phyloP scores from a whole-genome alignment of 495 filamentous ascomycete genomes.

The Chaetomium tenue region DNA sequence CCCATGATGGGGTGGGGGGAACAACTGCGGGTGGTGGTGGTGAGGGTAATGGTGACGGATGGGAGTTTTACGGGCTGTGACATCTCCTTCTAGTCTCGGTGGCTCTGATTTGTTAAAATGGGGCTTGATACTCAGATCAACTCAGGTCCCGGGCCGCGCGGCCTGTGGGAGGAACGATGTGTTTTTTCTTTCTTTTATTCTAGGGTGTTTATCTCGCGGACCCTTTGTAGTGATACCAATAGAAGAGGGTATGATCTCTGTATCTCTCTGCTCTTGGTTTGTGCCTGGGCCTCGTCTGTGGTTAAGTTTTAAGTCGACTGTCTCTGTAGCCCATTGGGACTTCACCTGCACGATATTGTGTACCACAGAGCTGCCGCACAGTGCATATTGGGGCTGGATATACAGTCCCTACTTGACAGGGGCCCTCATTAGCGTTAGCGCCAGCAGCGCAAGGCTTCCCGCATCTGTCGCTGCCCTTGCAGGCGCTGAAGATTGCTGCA shows the following conservation, averaged over 20 bases:
- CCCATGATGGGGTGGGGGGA: conserved; percentile 20
- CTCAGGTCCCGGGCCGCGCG: neutral
- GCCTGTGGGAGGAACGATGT: conserved; percentile 4
- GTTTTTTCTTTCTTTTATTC: neutral
- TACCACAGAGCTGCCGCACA: too few species aligned
- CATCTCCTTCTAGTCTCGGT: neutral
- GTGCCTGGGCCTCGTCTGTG: neutral
- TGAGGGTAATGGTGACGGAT: conserved; percentile 44
- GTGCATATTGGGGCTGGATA: neutral
- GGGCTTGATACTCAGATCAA: neutral
- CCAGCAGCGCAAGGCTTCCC: conserved; percentile 1
- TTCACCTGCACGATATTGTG: too few species aligned
- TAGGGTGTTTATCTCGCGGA: conserved; percentile 20
- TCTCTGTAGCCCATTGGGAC: too few species aligned
- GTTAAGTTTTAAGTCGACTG: too few species aligned
- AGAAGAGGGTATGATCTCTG: conserved; percentile 25
- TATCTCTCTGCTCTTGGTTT: neutral
- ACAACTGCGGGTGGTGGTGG: conserved; percentile 21
- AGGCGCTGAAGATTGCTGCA: neutral
- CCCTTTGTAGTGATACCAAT: conserved; percentile 38
- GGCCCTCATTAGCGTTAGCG: neutral
- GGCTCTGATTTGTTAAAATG: neutral
- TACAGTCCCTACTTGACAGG: neutral
- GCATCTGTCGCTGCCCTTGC: neutral
- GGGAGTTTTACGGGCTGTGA: conserved; percentile 55